Percentiles rank a stretch among this genome's conserved stretches.
phyloP scores from a whole-genome alignment of 1,284 basidiomycete species.

The Phaffia rhodozyma region DNA sequence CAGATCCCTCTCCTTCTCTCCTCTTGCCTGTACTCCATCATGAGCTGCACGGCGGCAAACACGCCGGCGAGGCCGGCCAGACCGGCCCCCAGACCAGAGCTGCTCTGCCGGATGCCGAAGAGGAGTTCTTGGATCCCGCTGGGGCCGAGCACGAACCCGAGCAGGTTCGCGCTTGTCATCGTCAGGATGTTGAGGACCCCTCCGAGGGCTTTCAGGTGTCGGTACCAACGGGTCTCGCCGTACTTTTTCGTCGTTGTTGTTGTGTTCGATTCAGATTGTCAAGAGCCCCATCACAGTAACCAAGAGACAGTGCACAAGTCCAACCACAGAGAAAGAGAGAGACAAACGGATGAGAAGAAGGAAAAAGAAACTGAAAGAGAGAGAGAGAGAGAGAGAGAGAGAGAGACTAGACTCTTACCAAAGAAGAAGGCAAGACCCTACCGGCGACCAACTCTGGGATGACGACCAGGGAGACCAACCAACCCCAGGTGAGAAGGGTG shows the following conservation, averaged over 20 bases:
- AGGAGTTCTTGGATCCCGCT: slow-evolving; percentile 69
- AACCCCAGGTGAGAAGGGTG: slow-evolving; percentile 86
- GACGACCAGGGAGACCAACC: slow-evolving; percentile 86
- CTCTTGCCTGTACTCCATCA: slow-evolving; percentile 76
- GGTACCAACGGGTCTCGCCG: slow-evolving; percentile 59
- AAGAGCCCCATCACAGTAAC: no score
- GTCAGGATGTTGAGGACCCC: slow-evolving; percentile 75
- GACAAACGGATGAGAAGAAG: no score
- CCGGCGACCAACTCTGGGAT: slow-evolving; percentile 66
- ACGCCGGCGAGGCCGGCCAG: slow-evolving; percentile 53
- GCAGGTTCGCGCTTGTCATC: slow-evolving; percentile 88
- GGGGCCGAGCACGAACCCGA: slow-evolving; percentile 85
- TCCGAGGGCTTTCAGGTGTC: slow-evolving; percentile 73
- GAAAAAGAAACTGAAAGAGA: no score
- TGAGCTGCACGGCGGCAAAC: slow-evolving; percentile 76
- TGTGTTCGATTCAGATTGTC: no score
- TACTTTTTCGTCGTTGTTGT: slow-evolving; percentile 41
- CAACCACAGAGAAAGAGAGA: no score
- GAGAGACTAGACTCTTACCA: slow-evolving; percentile 40
- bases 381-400: no score
- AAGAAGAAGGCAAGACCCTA: slow-evolving; percentile 48
- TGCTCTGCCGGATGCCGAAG: slow-evolving; percentile 50
- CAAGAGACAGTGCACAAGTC: no score
- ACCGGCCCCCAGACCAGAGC: slow-evolving; percentile 53
- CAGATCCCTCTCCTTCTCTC: slow-evolving; percentile 32